Evolutionary conservation across 139 green algal species (phyloP), one percentile per base, ranked within the genome.

Genomic region (Chlamydomonas sp.): DNA sequence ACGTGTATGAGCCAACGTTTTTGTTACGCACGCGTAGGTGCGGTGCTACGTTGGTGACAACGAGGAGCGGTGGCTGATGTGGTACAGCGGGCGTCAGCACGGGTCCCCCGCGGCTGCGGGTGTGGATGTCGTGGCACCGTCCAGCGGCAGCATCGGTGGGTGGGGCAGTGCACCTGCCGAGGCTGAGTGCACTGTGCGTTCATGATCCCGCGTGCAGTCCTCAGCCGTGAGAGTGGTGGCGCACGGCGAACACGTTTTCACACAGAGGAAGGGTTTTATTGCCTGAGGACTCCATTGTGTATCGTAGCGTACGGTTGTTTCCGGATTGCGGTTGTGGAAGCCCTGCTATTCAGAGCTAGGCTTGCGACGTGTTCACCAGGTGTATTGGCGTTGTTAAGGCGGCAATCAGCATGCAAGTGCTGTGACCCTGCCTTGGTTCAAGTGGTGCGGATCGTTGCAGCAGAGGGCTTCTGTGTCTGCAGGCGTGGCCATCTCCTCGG

Each of bases 41-140:
- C 92, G 96, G 17, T 97, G 94, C 91, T 98, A 94, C 77, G 60
- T 97, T 69, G 94, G 94, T 1, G 96, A 98, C 71, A 92, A 97
- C 67, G 95, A 97, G 86, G 86, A 96, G 92, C 91, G 94, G 3
- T 99, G 96, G 96, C 93, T 93, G 77, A 98, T 99, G 96, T 99
- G 96, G 96, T 98, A 98, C 86, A 92, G 85, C 49, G 96, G 96
- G 1, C 88, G 92, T 3, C 85, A 31, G 4, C 69, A 1, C 63
- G 76, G 16, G 71, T 79, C 73, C 18, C 80, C 60, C 4, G 63
- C 79, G 71, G 64, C 80, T 2, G 71, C 10, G 12, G 82, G 82
- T 2, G 57, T 95, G 79, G 93, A 96, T 77, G 89, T 82, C 1
- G 84, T 96, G 4, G 91, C 90, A 61, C 92, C 94, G 20, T 91